Conservation (phyloP, 2,329 filamentous ascomycete genomes). For the Cladophialophora immunda region DNA sequence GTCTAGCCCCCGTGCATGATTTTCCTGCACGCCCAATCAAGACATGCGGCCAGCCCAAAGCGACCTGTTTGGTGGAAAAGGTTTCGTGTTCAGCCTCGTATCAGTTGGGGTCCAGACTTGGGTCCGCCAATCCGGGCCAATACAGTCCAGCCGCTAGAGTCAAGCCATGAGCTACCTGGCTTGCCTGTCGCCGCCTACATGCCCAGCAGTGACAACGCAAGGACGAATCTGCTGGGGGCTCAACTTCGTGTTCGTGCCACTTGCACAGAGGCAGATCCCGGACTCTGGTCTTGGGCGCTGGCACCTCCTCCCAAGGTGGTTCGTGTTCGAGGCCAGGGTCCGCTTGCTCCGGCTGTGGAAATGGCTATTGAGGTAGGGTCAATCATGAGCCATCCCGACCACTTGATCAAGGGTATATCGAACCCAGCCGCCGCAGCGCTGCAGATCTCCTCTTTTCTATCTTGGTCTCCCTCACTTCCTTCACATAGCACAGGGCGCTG, state of each 20-base stretch:
- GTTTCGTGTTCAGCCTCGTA: conserved; percentile 24
- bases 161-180: conserved; percentile 11
- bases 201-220: not conserved
- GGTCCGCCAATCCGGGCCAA: conserved; percentile 5
- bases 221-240: conserved; percentile 1
- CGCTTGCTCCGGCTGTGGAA: not conserved
- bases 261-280: conserved; percentile 3
- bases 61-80: not conserved
- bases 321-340: not conserved
- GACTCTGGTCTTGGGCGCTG: conserved; percentile 6
- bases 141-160: conserved; percentile 3
- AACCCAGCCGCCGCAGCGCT: conserved; percentile 16
- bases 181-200: conserved; percentile 13
- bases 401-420: conserved; percentile 5
- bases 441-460: conserved; percentile 7
- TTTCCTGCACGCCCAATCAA: not conserved
- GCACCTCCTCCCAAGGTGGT: not conserved
- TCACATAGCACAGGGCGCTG: not conserved
- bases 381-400: not conserved
- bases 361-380: not conserved
- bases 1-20: not conserved
- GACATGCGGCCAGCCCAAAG: not conserved
- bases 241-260: conserved; percentile 15
- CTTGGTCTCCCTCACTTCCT: conserved; percentile 10
- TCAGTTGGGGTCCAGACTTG: conserved; percentile 17